These are phyloP conservation scores for Metschnikowia peoriensis DNA, from an alignment of 805 yeast genomes.

Conservation along the genomic window DNA sequence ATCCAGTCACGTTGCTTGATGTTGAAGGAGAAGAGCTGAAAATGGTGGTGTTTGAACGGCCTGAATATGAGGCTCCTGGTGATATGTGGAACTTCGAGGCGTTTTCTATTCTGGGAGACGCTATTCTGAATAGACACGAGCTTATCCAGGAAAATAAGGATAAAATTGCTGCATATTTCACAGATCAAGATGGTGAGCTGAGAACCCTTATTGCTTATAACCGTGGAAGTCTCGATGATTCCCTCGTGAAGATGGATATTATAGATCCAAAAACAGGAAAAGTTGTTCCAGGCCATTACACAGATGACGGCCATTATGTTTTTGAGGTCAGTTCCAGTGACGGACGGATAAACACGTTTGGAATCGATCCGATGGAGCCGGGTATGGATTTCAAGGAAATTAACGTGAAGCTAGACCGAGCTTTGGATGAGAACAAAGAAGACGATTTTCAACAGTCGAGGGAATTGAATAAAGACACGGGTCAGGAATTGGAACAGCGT, in stretches of 20 bases:
- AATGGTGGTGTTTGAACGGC: conserved; percentile 14
- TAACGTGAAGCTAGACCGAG: background rate
- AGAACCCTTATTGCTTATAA: conserved; percentile 9
- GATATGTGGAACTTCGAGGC: conserved; percentile 29
- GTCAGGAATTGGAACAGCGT: background rate
- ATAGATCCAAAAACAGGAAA: conserved; percentile 7
- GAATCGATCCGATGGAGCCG: conserved; percentile 2
- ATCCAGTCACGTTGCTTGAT: conserved; percentile 32
- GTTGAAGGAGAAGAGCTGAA: conserved; percentile 29
- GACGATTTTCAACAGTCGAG: background rate
- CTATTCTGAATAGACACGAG: background rate
- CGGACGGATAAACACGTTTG: background rate
- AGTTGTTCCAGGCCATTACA: conserved; percentile 8
- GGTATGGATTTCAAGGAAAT: conserved; percentile 8
- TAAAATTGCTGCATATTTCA: background rate
- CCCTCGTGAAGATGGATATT: conserved; percentile 8
- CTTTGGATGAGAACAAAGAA: background rate
- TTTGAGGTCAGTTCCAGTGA: conserved; percentile 1
- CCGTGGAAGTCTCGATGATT: conserved; percentile 7
- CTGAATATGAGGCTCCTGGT: conserved; percentile 23
- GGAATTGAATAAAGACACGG: background rate
- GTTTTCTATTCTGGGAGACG: conserved; percentile 6
- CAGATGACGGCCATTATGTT: conserved; percentile 3
- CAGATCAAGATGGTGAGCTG: background rate
- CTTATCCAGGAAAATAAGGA: background rate